A percentile compares a stretch with the other conserved stretches of the same genome.
These are phyloP conservation scores for Dentiscutata heterogama DNA, from an alignment of 371 early-diverging fungal species.

Conservation along the genomic window DNA sequence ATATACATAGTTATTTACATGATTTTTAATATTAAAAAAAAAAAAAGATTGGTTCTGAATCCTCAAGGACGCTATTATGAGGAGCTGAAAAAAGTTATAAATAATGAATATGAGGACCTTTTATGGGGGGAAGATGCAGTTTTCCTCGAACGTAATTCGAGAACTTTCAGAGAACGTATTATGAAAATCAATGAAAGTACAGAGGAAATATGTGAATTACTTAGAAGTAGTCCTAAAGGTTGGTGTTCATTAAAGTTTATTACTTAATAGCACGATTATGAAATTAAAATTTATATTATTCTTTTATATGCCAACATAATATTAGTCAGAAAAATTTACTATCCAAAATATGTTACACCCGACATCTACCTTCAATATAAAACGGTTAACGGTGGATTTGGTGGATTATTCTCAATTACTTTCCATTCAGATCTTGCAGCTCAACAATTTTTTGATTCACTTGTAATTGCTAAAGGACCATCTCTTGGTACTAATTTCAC, in stretches of 20 bases:
- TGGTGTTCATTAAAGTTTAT: conserved; percentile 19
- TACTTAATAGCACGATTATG: conserved; percentile 1
- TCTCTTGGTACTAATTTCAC: conserved; percentile 98
- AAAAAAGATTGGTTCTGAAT: conserved; percentile 81
- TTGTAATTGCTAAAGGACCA: conserved; percentile 91
- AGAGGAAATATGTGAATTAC: conserved; percentile 79
- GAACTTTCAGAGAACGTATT: conserved; percentile 82
- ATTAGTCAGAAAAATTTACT: conserved; percentile 77
- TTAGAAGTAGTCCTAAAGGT: conserved; percentile 74
- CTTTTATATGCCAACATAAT: conserved; percentile 4
- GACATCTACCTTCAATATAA: conserved; percentile 74
- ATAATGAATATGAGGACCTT: conserved; percentile 78
- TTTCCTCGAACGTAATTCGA: conserved; percentile 95
- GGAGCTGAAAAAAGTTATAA: conserved; percentile 63
- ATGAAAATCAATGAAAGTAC: conserved; percentile 81
- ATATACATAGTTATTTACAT: too few relatives aligned
- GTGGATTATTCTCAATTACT: conserved; percentile 89
- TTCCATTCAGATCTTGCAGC: conserved; percentile 73
- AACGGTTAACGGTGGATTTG: conserved; percentile 78
- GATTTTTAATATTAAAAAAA: conserved; percentile 6
- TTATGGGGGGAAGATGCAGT: conserved; percentile 94
- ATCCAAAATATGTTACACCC: conserved; percentile 84
- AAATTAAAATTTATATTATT: too few relatives aligned
- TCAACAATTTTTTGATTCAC: conserved; percentile 80
- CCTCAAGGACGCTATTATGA: conserved; percentile 72